phyloP scores from a whole-genome alignment of 2,329 filamentous ascomycete genomes.

The Fusarium lateritium region DNA sequence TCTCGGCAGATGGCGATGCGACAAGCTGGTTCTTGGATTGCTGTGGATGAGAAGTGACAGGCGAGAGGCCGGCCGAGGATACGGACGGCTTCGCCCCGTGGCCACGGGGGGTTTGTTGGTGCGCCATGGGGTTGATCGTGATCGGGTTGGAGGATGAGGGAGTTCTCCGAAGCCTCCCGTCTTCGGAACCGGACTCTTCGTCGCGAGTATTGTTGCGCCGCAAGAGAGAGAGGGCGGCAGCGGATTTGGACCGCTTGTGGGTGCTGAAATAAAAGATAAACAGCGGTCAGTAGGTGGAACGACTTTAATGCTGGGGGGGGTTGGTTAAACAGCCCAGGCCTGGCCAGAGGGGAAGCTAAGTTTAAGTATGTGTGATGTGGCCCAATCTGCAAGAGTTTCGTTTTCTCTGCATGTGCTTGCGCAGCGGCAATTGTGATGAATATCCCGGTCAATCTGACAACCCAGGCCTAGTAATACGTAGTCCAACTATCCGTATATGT shows the following conservation, averaged over 20 bases:
- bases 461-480: slow-evolving; percentile 4
- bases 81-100: slow-evolving; percentile 65
- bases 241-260: slow-evolving; percentile 70
- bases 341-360: slow-evolving; percentile 32
- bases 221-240: slow-evolving; percentile 67
- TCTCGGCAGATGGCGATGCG: slow-evolving; percentile 57
- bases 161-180: slow-evolving; percentile 60
- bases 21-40: slow-evolving; percentile 40
- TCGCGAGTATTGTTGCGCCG: slow-evolving; percentile 66
- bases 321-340: slow-evolving; percentile 30
- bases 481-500: slow-evolving; percentile 1
- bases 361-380: slow-evolving; percentile 43
- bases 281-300: slow-evolving; percentile 51
- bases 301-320: slow-evolving; percentile 41
- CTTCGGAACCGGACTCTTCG: slow-evolving; percentile 68
- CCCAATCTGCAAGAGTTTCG: slow-evolving; percentile 33
- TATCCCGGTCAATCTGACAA: slow-evolving; percentile 25
- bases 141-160: slow-evolving; percentile 50
- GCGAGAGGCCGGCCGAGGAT: slow-evolving; percentile 58
- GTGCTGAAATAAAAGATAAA: slow-evolving; percentile 47
- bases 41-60: slow-evolving; percentile 57
- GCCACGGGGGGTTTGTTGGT: slow-evolving; percentile 56
- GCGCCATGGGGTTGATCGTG: slow-evolving; percentile 55
- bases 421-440: slow-evolving; percentile 26
- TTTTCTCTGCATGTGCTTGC: slow-evolving; percentile 22